These are phyloP conservation scores for Pseudogymnoascus sp. DNA, from an alignment of 2,329 filamentous ascomycete genomes.

Conservation along the genomic window DNA sequence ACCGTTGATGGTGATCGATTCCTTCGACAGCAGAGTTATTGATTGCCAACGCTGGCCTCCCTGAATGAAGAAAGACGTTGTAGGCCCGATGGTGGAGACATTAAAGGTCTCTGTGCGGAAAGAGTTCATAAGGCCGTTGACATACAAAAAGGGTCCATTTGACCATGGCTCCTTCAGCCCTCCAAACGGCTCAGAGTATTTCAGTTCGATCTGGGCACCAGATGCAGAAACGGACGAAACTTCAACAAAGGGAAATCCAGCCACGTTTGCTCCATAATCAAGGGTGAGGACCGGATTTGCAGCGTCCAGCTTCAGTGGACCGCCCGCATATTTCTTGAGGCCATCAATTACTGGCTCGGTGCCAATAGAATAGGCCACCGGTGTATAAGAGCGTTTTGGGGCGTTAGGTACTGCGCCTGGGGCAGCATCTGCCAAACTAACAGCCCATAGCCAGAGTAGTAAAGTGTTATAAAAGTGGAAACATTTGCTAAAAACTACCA, in stretches of 20 bases:
- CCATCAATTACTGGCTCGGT: conserved; percentile 2
- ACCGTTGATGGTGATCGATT: conserved; percentile 26
- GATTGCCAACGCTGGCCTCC: conserved; percentile 37
- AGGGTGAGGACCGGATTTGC: conserved; percentile 19
- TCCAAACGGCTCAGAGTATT: conserved; percentile 30
- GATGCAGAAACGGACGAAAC: conserved; percentile 20
- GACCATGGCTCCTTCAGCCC: conserved; percentile 24
- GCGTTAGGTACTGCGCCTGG: background rate
- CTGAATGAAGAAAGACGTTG: conserved; percentile 32
- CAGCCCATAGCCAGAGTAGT: background rate
- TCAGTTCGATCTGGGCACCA: conserved; percentile 30
- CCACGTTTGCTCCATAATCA: conserved; percentile 30
- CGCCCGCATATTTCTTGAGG: background rate
- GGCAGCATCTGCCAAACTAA: background rate
- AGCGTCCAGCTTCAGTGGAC: background rate
- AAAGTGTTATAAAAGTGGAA: conserved; percentile 4
- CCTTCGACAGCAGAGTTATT: conserved; percentile 31
- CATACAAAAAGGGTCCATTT: conserved; percentile 30
- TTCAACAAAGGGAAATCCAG: conserved; percentile 30
- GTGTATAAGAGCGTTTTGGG: background rate
- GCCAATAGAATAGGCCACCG: background rate
- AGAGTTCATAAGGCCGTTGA: conserved; percentile 25
- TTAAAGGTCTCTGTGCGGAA: conserved; percentile 35
- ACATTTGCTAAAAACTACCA: conserved; percentile 1
- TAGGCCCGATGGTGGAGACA: conserved; percentile 25